phyloP scores from a whole-genome alignment of 441 rosid species.

The Corymbia citriodora region DNA sequence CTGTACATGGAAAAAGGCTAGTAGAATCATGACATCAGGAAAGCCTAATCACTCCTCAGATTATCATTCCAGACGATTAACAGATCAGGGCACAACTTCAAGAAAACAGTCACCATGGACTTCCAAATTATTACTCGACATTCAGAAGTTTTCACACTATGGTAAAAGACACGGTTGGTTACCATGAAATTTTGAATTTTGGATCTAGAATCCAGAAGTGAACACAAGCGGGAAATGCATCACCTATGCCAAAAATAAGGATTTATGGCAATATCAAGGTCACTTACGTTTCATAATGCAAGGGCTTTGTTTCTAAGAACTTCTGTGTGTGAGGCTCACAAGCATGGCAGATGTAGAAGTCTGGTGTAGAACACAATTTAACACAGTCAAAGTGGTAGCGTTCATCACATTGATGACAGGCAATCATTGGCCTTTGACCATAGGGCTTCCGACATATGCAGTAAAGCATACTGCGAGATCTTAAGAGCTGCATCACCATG shows the following conservation, averaged over 20 bases:
- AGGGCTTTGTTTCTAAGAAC: slow-evolving; percentile 9
- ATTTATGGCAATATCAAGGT: background rate
- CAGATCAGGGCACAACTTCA: background rate
- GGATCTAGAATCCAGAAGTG: background rate
- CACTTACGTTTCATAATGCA: slow-evolving; percentile 40
- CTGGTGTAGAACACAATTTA: slow-evolving; percentile 34
- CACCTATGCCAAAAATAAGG: background rate
- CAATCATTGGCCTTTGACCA: slow-evolving; percentile 52
- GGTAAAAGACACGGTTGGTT: background rate
- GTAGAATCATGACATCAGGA: background rate
- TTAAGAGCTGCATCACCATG: slow-evolving; percentile 47
- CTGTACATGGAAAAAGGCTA: background rate
- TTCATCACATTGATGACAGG: slow-evolving; percentile 63
- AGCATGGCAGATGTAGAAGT: slow-evolving; percentile 66
- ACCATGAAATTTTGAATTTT: background rate
- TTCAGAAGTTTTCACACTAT: background rate
- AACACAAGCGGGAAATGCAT: background rate
- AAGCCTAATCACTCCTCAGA: background rate
- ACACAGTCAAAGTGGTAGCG: slow-evolving; percentile 76
- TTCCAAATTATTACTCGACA: background rate
- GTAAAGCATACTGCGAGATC: slow-evolving; percentile 71
- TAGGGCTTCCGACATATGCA: slow-evolving; percentile 84
- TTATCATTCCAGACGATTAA: background rate
- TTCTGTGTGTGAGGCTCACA: slow-evolving; percentile 40
- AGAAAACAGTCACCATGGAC: background rate